These are phyloP conservation scores for Arthroderma sp. DNA, from an alignment of 2,329 filamentous ascomycete species.

Conservation along the genomic window DNA sequence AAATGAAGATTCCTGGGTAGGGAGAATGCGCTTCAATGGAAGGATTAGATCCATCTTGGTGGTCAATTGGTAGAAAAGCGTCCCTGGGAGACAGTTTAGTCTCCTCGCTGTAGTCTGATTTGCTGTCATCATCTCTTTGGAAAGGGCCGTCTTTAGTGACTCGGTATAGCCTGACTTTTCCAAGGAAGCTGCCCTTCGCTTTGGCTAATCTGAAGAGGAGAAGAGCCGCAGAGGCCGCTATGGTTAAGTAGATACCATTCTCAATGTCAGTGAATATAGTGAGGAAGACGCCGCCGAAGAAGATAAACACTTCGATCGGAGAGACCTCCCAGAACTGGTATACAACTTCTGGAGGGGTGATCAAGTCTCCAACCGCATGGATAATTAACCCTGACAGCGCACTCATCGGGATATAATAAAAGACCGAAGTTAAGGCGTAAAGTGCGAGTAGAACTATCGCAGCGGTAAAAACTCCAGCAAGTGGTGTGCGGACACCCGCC, in stretches of 20 bases:
- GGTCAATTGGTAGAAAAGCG: conserved; percentile 37
- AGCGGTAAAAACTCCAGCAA: conserved; percentile 48
- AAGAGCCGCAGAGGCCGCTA: conserved; percentile 31
- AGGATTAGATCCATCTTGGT: conserved; percentile 41
- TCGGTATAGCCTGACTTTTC: conserved; percentile 15
- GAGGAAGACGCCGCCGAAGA: conserved; percentile 49
- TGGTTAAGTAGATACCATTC: conserved; percentile 39
- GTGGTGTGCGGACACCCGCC: conserved; percentile 48
- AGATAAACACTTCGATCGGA: conserved; percentile 40
- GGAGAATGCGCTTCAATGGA: conserved; percentile 34
- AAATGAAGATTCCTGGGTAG: conserved; percentile 43
- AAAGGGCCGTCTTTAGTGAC: conserved; percentile 10
- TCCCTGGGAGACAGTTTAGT: conserved; percentile 20
- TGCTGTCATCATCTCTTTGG: conserved; percentile 7
- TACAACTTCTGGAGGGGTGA: conserved; percentile 45
- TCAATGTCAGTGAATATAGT: conserved; percentile 40
- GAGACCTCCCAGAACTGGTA: conserved; percentile 53
- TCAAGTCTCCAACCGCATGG: conserved; percentile 49
- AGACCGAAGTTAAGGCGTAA: conserved; percentile 46
- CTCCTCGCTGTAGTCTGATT: conserved; percentile 10
- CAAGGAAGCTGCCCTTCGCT: conserved; percentile 37
- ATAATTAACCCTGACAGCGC: conserved; percentile 55
- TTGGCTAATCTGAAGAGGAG: conserved; percentile 36
- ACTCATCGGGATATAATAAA: conserved; percentile 57
- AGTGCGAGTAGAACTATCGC: conserved; percentile 50